Percentiles rank a stretch among this genome's conserved stretches.
Conservation (phyloP, 192 early-diverging fungal genomes). For the Gorgonomyces haynaldii region DNA sequence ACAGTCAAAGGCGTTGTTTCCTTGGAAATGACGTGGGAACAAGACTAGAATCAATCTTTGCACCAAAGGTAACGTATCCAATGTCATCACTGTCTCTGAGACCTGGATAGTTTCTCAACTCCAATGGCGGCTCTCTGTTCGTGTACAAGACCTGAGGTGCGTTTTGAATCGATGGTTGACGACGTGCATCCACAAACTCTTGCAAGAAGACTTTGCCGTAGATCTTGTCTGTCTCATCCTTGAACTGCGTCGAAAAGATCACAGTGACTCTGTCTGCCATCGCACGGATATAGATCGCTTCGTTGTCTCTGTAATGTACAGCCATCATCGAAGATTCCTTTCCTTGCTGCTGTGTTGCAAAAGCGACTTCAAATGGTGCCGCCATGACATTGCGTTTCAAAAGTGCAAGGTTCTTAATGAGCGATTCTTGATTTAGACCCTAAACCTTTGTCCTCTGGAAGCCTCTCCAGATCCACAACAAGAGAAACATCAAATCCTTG, state of each 20-base stretch:
- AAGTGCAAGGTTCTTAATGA: slow-evolving; percentile 73
- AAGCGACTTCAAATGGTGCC: slow-evolving; percentile 85
- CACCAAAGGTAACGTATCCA: slow-evolving; percentile 95
- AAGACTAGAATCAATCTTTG: slow-evolving; percentile 51
- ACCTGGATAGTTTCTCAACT: slow-evolving; percentile 66
- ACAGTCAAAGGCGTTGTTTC: slow-evolving; percentile 61
- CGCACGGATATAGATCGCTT: slow-evolving; percentile 86
- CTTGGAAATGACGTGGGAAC: slow-evolving; percentile 80
- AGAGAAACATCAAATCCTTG: slow-evolving; percentile 69
- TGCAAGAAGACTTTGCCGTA: slow-evolving; percentile 95
- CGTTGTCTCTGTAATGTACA: slow-evolving; percentile 85
- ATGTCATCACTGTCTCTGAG: slow-evolving; percentile 69
- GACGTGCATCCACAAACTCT: slow-evolving; percentile 98
- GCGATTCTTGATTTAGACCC: slow-evolving; percentile 27
- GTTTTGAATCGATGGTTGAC: slow-evolving; percentile 74
- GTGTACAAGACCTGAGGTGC: slow-evolving; percentile 96
- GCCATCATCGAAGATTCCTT: slow-evolving; percentile 75
- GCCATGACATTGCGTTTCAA: slow-evolving; percentile 92
- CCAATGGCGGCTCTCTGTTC: slow-evolving; percentile 83
- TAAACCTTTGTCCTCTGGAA: slow-evolving; percentile 65
- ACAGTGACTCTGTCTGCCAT: slow-evolving; percentile 91
- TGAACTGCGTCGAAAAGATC: slow-evolving; percentile 92
- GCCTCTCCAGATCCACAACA: slow-evolving; percentile 63
- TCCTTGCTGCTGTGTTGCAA: slow-evolving; percentile 65
- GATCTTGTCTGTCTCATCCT: slow-evolving; percentile 93